These are phyloP conservation scores for Penicillium glabrum DNA, from an alignment of 2,329 filamentous ascomycete genomes.

Conservation along the genomic window DNA sequence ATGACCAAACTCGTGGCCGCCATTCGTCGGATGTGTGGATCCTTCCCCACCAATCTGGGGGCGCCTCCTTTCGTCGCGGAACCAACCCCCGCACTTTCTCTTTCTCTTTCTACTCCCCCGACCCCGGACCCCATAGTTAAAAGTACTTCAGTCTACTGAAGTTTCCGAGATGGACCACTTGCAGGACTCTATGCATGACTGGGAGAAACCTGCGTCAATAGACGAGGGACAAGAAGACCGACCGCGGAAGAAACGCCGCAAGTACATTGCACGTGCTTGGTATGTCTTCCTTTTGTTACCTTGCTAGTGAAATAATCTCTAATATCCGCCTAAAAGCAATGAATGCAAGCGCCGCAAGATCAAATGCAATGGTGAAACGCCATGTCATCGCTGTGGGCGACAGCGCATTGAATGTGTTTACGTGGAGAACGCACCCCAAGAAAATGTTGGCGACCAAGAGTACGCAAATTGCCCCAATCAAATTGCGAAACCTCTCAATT, in stretches of 20 bases:
- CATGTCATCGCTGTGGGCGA: conserved; percentile 60
- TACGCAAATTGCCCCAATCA: conserved; percentile 52
- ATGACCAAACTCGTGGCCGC: neutral
- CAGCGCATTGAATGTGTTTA: conserved; percentile 39
- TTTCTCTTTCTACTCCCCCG: neutral
- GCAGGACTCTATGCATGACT: neutral
- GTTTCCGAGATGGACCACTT: neutral
- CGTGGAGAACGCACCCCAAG: conserved; percentile 69
- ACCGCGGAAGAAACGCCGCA: conserved; percentile 58
- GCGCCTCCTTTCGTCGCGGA: neutral
- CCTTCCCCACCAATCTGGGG: neutral
- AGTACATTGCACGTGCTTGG: conserved; percentile 66
- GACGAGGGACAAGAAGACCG: conserved; percentile 26
- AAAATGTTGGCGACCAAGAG: conserved; percentile 62
- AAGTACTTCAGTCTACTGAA: neutral
- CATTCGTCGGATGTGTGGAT: neutral
- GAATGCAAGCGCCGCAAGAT: conserved; percentile 66
- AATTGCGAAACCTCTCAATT: neutral
- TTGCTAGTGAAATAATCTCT: neutral
- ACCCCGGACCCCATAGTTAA: neutral
- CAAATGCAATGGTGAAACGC: conserved; percentile 63
- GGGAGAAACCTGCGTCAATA: neutral
- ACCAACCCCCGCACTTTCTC: neutral
- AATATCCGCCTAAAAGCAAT: conserved; percentile 44
- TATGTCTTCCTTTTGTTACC: conserved; percentile 29